phyloP scores from a whole-genome alignment of 2,329 filamentous ascomycete genomes.

The Cladosporium sp. region DNA sequence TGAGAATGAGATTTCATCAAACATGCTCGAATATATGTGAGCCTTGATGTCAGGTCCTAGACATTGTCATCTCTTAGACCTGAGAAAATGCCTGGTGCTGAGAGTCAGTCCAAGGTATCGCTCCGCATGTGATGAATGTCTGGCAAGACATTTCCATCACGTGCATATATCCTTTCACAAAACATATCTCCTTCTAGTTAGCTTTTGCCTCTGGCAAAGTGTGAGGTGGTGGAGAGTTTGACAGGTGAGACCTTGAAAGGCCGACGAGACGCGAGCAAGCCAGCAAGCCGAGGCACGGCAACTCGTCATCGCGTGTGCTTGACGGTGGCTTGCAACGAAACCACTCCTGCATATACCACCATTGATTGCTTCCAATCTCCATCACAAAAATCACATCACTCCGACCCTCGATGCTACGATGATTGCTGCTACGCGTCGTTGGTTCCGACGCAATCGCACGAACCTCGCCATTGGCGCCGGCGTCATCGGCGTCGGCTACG shows the following conservation, averaged over 20 bases:
- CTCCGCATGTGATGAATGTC: not conserved
- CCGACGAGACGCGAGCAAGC: not conserved
- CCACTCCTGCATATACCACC: constrained; percentile 6
- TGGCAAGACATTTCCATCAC: not conserved
- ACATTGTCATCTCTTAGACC: not conserved
- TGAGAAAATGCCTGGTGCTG: not conserved
- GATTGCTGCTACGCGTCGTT: constrained; percentile 77
- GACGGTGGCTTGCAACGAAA: constrained; percentile 8
- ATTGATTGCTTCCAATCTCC: constrained; percentile 1
- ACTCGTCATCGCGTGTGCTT: constrained; percentile 8
- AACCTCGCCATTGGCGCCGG: constrained; percentile 86
- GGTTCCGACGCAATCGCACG: constrained; percentile 89
- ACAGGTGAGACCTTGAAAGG: not conserved
- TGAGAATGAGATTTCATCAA: not conserved
- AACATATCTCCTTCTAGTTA: not conserved
- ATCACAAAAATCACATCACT: not conserved
- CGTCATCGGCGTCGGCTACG: constrained; percentile 84
- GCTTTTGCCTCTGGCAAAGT: not conserved
- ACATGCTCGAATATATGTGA: not conserved
- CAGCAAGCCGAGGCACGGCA: constrained; percentile 2
- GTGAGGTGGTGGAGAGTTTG: not conserved
- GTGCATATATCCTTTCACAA: not conserved
- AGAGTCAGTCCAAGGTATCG: not conserved
- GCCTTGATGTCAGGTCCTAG: not conserved
- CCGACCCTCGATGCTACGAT: constrained; percentile 43